A percentile compares a stretch with the other conserved stretches of the same genome.
Conservation (phyloP, 106 monocot species). For the Dendrobium catenatum region DNA sequence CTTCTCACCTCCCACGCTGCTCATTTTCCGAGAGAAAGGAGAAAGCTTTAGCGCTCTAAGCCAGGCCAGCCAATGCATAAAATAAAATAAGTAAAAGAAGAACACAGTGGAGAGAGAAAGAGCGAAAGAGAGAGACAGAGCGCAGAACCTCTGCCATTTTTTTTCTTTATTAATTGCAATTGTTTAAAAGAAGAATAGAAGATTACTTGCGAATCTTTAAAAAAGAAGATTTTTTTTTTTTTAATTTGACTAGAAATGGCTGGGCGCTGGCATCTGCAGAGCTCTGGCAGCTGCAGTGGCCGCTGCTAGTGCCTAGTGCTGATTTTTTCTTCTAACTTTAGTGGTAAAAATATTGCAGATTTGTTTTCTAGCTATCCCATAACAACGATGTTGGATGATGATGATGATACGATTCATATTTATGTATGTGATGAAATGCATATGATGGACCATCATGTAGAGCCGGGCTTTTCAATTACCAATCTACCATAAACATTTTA, state of each 20-base stretch:
- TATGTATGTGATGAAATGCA: too few species aligned
- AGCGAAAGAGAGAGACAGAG: conserved; percentile 4
- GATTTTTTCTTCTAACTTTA: too few species aligned
- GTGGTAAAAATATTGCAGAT: not conserved
- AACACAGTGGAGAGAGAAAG: conserved; percentile 1
- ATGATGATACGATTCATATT: not conserved
- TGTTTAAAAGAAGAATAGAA: not conserved
- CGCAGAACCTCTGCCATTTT: not conserved
- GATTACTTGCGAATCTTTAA: not conserved
- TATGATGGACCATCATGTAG: too few species aligned
- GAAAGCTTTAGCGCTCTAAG: conserved; percentile 2
- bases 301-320: not conserved
- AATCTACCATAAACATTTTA: too few species aligned
- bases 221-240: not conserved
- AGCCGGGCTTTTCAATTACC: too few species aligned
- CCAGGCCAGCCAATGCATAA: conserved; percentile 2
- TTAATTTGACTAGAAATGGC: not conserved
- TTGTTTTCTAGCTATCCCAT: not conserved
- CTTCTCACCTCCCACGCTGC: not conserved
- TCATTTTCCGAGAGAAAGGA: conserved; percentile 12
- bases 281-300: not conserved
- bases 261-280: not conserved
- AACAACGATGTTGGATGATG: not conserved
- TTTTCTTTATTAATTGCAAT: not conserved
- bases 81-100: conserved; percentile 8